Base-by-base conservation (phyloP, 1,284 basidiomycete species). In the Bondarzewia mesenterica region DNA sequence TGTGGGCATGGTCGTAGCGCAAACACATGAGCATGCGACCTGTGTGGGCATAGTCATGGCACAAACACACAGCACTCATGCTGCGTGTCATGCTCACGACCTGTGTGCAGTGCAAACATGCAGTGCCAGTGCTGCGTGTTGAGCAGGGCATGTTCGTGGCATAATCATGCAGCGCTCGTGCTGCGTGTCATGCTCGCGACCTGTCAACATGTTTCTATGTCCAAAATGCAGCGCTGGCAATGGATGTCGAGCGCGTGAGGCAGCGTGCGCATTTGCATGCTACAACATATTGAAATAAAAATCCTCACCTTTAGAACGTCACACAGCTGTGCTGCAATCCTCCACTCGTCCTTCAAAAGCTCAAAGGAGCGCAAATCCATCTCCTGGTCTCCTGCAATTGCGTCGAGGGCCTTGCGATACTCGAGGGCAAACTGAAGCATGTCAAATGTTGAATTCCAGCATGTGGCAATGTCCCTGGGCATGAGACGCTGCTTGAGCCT, bases 391-490 rank as follows among this genome's bases (percentile, higher is more conserved):
- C 8, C 42, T 4, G 45, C 61, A 14, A 60, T 56, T 1, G 3
- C 32, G 16, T 57, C 47, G 7, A 66, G 42, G 1, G 54, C 60
- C 1, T 15, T 15, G 0, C 46, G 20, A 41, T 67, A 62, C 7
- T 60, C 42, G 1, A 63, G 18, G 0, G 53, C 60, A 41, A 61
- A 59, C 0, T 44, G 38, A 1, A 69, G 50, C 66, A 68, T 63
- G 8, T 64, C 50, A 43, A 53, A 65, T 0, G 63, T 69, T 0
- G 59, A 65, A 44, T 65, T 69, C 68, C 66, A 70, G 0, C 59
- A 44, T 1, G 63, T 70, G 20, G 45, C 18, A 0, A 70, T 60
- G 44, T 69, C 59, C 0, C 58, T 58, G 0, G 62, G 67, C 32
- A 69, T 60, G 2, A 58, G 49, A 1, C 50, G 42, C 0, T 48